Evolutionary conservation across 78 protist genomes (phyloP), one percentile per base, ranked within the genome.

Genomic region (Dictyostelium capitatum): DNA sequence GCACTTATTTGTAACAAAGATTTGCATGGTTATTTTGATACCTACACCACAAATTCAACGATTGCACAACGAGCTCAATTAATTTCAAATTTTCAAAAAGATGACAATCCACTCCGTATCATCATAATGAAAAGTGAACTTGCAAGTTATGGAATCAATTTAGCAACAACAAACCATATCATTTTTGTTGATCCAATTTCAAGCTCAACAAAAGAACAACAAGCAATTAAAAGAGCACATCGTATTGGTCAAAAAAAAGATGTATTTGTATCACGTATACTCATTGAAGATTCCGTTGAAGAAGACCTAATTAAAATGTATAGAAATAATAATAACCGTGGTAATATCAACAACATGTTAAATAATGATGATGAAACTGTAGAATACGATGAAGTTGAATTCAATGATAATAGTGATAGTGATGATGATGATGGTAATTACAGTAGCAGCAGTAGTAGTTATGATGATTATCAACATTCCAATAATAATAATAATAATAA

Each of bases 171-270:
- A 46, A 77, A 28, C 20, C 95, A 89, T 59, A 85, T 95, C 43
- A 4, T 95, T 47, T 20, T 95, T 6, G 79, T 89, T 4, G 97
- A 95, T 73, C 97, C 94, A 6, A 47, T 47, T 47, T 47, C 15
- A 6, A 25, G 48, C 19, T 28, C 8, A 3, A 48, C 82, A 25
- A 73, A 78, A 14, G 97, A 95, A 72, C 59, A 89, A 30, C 97
- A 95, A 54, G 97, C 97, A 9, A 79, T 95, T 17, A 81, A 78
- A 23, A 82, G 97, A 57, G 92, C 90, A 4, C 97, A 95, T 48
- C 83, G 97, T 43, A 95, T 95, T 12, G 94, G 94, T 57, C 97
- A 95, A 54, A n/a, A 1, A 2, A 37, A 79, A 23, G 80, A 53
- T 3, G 94, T 89, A n/a, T 51, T 10, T 30, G 89, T 90, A 23